These are phyloP conservation scores for Pyrenophora teres DNA, from an alignment of 2,329 filamentous ascomycete genomes.

Conservation along the genomic window DNA sequence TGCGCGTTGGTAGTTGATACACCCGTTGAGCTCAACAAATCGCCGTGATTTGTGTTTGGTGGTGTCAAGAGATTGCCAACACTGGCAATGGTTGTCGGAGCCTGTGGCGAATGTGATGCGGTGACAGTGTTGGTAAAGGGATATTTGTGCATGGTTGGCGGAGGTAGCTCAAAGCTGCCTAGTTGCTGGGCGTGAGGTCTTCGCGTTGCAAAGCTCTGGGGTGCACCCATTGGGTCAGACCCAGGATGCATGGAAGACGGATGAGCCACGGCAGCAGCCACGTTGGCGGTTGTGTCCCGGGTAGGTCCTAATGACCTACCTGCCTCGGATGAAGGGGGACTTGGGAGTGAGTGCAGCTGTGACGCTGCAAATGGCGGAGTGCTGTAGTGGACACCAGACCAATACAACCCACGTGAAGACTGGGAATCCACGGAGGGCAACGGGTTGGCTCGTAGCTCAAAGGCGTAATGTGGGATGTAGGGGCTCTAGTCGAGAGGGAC, in stretches of 20 bases:
- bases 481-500: constrained; percentile 38
- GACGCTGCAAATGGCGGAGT: constrained; percentile 45
- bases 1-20: constrained; percentile 62
- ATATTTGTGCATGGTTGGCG: constrained; percentile 64
- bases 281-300: constrained; percentile 57
- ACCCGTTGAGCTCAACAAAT: constrained; percentile 66
- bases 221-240: constrained; percentile 64
- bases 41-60: constrained; percentile 62
- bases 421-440: constrained; percentile 58
- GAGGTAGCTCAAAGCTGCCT: constrained; percentile 68
- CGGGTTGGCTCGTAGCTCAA: constrained; percentile 33
- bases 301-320: constrained; percentile 51
- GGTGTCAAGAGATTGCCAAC: constrained; percentile 68
- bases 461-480: constrained; percentile 36
- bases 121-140: constrained; percentile 48
- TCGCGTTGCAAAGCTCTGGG: constrained; percentile 71
- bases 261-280: constrained; percentile 66
- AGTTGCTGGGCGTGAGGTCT: constrained; percentile 71
- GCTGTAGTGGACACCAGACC: constrained; percentile 49
- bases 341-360: constrained; percentile 48
- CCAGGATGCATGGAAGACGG: constrained; percentile 66
- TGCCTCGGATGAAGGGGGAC: constrained; percentile 48
- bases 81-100: constrained; percentile 55
- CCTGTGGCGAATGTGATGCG: constrained; percentile 53
- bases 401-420: constrained; percentile 55